Evolutionary conservation across 1,284 basidiomycete genomes (phyloP).

Genomic region (Austroboletus novae-zelandiae): DNA sequence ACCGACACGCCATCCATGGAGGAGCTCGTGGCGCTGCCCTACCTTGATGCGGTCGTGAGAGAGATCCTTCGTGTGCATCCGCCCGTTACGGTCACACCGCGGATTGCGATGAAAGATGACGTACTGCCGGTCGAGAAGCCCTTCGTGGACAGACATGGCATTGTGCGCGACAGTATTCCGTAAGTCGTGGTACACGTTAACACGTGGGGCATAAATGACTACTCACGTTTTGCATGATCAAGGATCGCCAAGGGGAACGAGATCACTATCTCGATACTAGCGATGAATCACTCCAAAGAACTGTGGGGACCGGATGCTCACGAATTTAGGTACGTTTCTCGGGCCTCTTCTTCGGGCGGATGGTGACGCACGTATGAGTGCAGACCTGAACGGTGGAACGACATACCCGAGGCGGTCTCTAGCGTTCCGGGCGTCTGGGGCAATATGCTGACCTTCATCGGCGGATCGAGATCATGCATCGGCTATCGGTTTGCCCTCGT

Average conservation of each 20-base stretch:
- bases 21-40: constrained; percentile 54
- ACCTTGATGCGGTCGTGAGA: constrained; percentile 62
- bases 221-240: background rate
- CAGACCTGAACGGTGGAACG: constrained; percentile 59
- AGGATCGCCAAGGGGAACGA: constrained; percentile 38
- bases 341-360: no score
- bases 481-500: constrained; percentile 51
- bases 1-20: constrained; percentile 59
- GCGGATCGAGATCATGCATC: constrained; percentile 61
- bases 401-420: constrained; percentile 42
- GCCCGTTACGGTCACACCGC: constrained; percentile 55
- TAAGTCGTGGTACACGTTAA: constrained; percentile 2
- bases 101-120: constrained; percentile 53
- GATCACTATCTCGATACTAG: constrained; percentile 38
- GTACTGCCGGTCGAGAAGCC: constrained; percentile 56
- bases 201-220: background rate
- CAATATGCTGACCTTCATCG: constrained; percentile 59
- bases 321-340: constrained; percentile 25
- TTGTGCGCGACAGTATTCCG: constrained; percentile 26
- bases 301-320: constrained; percentile 47
- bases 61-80: constrained; percentile 67
- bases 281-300: constrained; percentile 38
- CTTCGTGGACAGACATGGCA: constrained; percentile 42
- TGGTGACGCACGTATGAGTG: constrained; percentile 1
- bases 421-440: constrained; percentile 58